phyloP scores from a whole-genome alignment of 1,284 basidiomycete species.

The Melampsora americana region DNA sequence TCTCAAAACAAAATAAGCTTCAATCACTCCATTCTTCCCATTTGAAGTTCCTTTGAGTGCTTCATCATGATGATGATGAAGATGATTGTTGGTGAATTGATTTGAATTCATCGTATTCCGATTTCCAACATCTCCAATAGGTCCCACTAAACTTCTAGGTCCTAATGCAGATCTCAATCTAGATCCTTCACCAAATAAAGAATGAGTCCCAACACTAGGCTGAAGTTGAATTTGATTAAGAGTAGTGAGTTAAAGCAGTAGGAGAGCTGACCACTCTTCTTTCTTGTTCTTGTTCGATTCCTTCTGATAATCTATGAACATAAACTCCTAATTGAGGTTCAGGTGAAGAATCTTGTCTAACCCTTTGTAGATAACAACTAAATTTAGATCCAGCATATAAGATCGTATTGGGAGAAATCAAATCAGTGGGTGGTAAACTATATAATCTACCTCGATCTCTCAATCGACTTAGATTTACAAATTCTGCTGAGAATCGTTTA shows the following conservation, averaged over 20 bases:
- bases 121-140: no score
- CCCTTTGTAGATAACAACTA: conserved; percentile 5
- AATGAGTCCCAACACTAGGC: conserved; percentile 4
- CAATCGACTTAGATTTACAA: not conserved
- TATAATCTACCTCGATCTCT: not conserved
- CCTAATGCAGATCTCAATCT: not conserved
- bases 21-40: not conserved
- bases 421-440: not conserved
- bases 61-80: not conserved
- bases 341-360: not conserved
- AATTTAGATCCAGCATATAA: not conserved
- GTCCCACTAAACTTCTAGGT: not conserved
- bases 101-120: no score
- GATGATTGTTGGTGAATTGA: not conserved
- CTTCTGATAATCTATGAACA: conserved; percentile 7
- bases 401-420: not conserved
- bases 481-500: not conserved
- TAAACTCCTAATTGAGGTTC: conserved; percentile 2
- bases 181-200: not conserved
- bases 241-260: not conserved
- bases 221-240: not conserved
- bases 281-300: not conserved
- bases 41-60: no score
- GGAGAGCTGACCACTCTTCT: not conserved
- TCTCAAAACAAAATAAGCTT: conserved; percentile 3